phyloP scores from a whole-genome alignment of 495 filamentous ascomycete species.

The Lentithecium fluviatile region DNA sequence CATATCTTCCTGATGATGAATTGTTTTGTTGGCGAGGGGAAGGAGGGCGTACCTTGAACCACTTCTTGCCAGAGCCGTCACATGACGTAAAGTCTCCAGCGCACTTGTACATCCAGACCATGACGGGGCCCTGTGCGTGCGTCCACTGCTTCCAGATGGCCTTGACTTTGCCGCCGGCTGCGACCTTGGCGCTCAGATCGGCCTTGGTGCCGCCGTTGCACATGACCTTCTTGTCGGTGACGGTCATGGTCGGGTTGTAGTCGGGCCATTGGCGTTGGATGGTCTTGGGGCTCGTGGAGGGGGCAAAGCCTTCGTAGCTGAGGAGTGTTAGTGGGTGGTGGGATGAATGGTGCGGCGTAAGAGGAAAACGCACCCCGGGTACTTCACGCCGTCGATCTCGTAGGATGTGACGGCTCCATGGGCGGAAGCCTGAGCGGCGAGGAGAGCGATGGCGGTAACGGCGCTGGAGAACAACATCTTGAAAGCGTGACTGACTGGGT shows the following conservation, averaged over 20 bases:
- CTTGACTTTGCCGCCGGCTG: constrained; percentile 25
- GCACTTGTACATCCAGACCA: constrained; percentile 37
- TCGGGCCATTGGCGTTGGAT: constrained; percentile 35
- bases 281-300: constrained; percentile 24
- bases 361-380: constrained; percentile 18
- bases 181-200: constrained; percentile 17
- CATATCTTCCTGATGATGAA: too few species aligned
- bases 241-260: constrained; percentile 31
- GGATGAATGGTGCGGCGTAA: not conserved
- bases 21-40: not conserved
- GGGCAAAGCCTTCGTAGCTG: constrained; percentile 32
- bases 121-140: constrained; percentile 29
- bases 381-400: constrained; percentile 23
- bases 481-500: not conserved
- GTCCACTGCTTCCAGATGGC: constrained; percentile 35
- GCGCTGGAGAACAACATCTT: constrained; percentile 29
- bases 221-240: constrained; percentile 33
- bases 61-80: constrained; percentile 28
- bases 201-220: constrained; percentile 33
- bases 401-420: constrained; percentile 33
- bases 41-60: constrained; percentile 46
- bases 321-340: not conserved
- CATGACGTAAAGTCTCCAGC: constrained; percentile 25
- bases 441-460: constrained; percentile 24
- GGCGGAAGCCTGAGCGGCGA: constrained; percentile 27